Base-by-base conservation (phyloP, 768 basidiomycete genomes). In the Panellus pusillus region DNA sequence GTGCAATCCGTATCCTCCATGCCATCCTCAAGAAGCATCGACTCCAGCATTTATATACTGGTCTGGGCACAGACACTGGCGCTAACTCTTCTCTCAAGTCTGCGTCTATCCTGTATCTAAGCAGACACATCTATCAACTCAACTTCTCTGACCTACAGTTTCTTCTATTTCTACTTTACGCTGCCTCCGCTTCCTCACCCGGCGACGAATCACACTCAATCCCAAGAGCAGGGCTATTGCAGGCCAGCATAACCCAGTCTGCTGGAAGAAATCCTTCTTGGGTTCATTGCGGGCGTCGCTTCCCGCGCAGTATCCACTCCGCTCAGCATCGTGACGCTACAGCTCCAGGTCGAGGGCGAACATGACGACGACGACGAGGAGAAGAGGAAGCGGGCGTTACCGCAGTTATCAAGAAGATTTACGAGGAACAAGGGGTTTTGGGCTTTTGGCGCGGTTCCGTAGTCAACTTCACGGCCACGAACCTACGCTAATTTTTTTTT, bases 81-180 rank as follows among this genome's bases (percentile, higher is more conserved):
- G 79, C 80, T n/a, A 13, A 84, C 80, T 0, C 47, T 80, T 2
- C 54, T 84, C 1, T 81, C 81, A 12, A 83, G 74, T 59, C 14
- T 8, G 15, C 7, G 8, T 35, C 11, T 35, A 3, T 35, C 32
- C 7, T n/a, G 9, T n/a, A 40, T 17, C 27, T 46, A 32, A 12
- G 14, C 24, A 8, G 31, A 32, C n/a, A 35, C 49, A 15, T 6
- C 27, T 12, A 12, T 15, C 27, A 1, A 37, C 31, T 35, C 31
- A 45, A 18, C 39, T n/a, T n/a, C n/a, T 19, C 7, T 45, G 38
- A 29, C 40, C 29, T 40, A 4, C 50, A 83, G 82, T 62, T 84
- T 85, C 60, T 70, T 83, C 49, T 85, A 83, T 61, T 73, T 78
- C 55, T 84, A 83, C 61, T 78, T 54, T 84, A 83, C 61, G 74